phyloP scores from a whole-genome alignment of 345 rosid species.

The Aquilaria yunnanensis region DNA sequence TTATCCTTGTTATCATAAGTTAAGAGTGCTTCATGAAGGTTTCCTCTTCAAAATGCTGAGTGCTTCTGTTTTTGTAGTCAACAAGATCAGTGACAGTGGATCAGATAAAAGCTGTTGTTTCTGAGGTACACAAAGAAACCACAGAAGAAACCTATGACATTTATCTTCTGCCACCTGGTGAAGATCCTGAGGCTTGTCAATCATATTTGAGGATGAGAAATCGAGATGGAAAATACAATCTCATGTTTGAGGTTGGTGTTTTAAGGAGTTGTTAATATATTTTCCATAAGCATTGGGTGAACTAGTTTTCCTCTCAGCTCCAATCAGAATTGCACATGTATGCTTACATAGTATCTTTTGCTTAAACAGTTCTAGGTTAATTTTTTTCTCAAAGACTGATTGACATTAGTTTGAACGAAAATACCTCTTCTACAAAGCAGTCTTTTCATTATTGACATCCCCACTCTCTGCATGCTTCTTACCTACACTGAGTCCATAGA shows the following conservation, averaged over 20 bases:
- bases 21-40: background rate
- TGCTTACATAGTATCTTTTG: no score
- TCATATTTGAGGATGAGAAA: constrained; percentile 98
- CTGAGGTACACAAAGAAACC: constrained; percentile 51
- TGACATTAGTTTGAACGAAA: no score
- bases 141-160: constrained; percentile 97
- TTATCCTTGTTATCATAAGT: background rate
- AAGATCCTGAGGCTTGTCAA: constrained; percentile 99
- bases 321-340: no score
- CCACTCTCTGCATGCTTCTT: no score
- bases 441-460: no score
- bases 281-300: no score
- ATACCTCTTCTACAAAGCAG: no score
- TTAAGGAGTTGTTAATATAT: no score
- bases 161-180: constrained; percentile 97
- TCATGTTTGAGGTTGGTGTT: constrained; percentile 88
- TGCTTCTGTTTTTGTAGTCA: constrained; percentile 49
- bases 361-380: no score
- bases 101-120: constrained; percentile 63
- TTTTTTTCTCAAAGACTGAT: no score
- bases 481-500: no score
- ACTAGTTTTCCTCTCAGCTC: no score
- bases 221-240: constrained; percentile 96
- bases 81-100: constrained; percentile 63
- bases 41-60: constrained; percentile 11